Percentiles rank a stretch among this genome's conserved stretches.
Evolutionary conservation across 1,139 yeast species (phyloP).

Genomic region (Yamadazyma dendronema): DNA sequence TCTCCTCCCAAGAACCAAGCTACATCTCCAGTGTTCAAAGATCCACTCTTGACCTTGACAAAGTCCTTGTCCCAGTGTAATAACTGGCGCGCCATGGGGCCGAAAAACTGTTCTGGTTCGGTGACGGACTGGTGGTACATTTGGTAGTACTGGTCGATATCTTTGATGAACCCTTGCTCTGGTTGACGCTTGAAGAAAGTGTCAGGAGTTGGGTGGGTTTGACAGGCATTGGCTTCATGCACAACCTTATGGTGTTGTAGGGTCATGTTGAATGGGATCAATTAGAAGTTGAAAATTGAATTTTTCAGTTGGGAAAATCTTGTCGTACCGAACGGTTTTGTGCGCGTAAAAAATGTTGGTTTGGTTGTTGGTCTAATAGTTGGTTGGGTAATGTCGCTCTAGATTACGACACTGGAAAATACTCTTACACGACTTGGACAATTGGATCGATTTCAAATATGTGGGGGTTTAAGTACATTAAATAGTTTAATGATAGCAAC

Average conservation of each 20-base stretch:
- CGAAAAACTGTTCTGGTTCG: slow-evolving; percentile 84
- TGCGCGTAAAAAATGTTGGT: not conserved
- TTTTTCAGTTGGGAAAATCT: not conserved
- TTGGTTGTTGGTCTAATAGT: not conserved
- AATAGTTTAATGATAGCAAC: too few relatives aligned
- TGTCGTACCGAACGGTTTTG: not conserved
- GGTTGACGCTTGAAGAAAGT: slow-evolving; percentile 78
- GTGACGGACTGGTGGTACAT: slow-evolving; percentile 75
- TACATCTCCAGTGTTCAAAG: slow-evolving; percentile 73
- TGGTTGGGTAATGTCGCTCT: not conserved
- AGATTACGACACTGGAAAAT: not conserved
- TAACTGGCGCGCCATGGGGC: slow-evolving; percentile 74
- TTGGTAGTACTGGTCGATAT: slow-evolving; percentile 67
- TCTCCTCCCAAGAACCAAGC: slow-evolving; percentile 95
- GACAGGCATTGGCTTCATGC: slow-evolving; percentile 76
- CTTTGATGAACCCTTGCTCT: slow-evolving; percentile 44
- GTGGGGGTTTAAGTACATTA: too few relatives aligned
- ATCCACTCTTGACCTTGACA: slow-evolving; percentile 68
- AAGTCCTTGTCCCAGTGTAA: slow-evolving; percentile 86
- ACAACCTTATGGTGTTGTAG: slow-evolving; percentile 47
- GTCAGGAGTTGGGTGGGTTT: slow-evolving; percentile 65
- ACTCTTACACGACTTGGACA: not conserved
- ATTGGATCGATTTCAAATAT: too few relatives aligned
- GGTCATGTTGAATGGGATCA: slow-evolving; percentile 5
- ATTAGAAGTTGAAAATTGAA: not conserved